These are phyloP conservation scores for Leccinum arenicola DNA, from an alignment of 768 basidiomycete species.

Conservation along the genomic window DNA sequence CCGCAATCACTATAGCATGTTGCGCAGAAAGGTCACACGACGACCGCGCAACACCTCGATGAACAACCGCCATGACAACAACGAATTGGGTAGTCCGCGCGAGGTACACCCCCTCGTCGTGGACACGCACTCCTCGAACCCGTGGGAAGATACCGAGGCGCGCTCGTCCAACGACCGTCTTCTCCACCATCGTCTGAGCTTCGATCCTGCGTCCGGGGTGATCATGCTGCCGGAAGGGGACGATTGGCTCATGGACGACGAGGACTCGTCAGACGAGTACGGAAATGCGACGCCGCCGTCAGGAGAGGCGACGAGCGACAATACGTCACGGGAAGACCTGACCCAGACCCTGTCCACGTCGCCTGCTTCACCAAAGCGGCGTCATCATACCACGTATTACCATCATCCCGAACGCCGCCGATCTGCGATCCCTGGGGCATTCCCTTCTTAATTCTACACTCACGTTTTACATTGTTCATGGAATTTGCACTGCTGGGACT, in stretches of 20 bases:
- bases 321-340: slow-evolving; percentile 26
- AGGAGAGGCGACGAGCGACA: slow-evolving; percentile 13
- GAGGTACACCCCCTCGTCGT: slow-evolving; percentile 24
- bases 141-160: slow-evolving; percentile 54
- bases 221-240: slow-evolving; percentile 82
- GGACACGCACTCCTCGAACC: slow-evolving; percentile 41
- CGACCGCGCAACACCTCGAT: neutral
- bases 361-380: slow-evolving; percentile 43
- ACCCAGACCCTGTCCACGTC: slow-evolving; percentile 16
- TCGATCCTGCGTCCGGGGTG: slow-evolving; percentile 82
- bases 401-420: slow-evolving; percentile 74
- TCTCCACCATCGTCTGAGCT: slow-evolving; percentile 65
- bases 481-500: neutral
- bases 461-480: neutral
- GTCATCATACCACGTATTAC: slow-evolving; percentile 79
- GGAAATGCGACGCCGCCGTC: slow-evolving; percentile 30
- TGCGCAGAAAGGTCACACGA: slow-evolving; percentile 36
- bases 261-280: slow-evolving; percentile 43
- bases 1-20: slow-evolving; percentile 63
- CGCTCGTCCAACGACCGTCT: slow-evolving; percentile 30
- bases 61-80: slow-evolving; percentile 14
- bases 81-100: neutral
- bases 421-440: slow-evolving; percentile 59
- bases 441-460: slow-evolving; percentile 26
- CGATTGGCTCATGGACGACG: slow-evolving; percentile 61